These are phyloP conservation scores for Yueomyces sp. DNA, from an alignment of 1,139 yeast genomes.

Conservation along the genomic window DNA sequence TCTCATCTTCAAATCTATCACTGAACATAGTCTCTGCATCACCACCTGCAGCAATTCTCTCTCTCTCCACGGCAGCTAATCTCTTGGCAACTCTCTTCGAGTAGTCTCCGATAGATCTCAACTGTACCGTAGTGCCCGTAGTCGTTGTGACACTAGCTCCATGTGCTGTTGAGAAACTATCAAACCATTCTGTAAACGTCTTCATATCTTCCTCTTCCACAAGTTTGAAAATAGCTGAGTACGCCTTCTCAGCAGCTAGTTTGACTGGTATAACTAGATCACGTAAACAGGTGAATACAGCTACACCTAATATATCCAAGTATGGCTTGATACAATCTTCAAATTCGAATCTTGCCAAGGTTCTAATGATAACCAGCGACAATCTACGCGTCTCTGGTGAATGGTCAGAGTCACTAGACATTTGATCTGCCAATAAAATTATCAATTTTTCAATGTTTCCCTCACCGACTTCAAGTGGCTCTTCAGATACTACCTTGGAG, in stretches of 20 bases:
- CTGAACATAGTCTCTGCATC: slow-evolving; percentile 77
- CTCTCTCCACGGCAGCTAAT: slow-evolving; percentile 75
- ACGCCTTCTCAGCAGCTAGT: slow-evolving; percentile 90
- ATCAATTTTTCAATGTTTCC: slow-evolving; percentile 31
- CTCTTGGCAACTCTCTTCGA: slow-evolving; percentile 78
- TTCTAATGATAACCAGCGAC: slow-evolving; percentile 63
- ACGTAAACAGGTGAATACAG: slow-evolving; percentile 72
- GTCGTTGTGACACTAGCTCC: slow-evolving; percentile 22
- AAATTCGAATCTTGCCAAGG: slow-evolving; percentile 53
- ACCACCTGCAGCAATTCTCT: slow-evolving; percentile 81
- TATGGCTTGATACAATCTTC: slow-evolving; percentile 36
- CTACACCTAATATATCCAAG: slow-evolving; percentile 50
- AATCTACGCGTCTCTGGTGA: slow-evolving; percentile 76
- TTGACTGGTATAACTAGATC: slow-evolving; percentile 82
- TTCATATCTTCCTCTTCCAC: slow-evolving; percentile 56
- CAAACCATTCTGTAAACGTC: slow-evolving; percentile 51
- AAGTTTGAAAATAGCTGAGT: slow-evolving; percentile 55
- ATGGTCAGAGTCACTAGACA: slow-evolving; percentile 41
- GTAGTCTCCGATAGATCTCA: slow-evolving; percentile 76
- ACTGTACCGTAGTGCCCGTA: slow-evolving; percentile 37
- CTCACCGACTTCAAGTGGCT: slow-evolving; percentile 28
- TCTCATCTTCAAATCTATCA: slow-evolving; percentile 76
- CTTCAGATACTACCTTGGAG: slow-evolving; percentile 15
- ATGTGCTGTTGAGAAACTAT: slow-evolving; percentile 15
- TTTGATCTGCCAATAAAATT: slow-evolving; percentile 36